Evolutionary conservation across 306 rosid species (phyloP), one percentile per base, ranked within the genome.

Genomic region (Begonia masoniana): DNA sequence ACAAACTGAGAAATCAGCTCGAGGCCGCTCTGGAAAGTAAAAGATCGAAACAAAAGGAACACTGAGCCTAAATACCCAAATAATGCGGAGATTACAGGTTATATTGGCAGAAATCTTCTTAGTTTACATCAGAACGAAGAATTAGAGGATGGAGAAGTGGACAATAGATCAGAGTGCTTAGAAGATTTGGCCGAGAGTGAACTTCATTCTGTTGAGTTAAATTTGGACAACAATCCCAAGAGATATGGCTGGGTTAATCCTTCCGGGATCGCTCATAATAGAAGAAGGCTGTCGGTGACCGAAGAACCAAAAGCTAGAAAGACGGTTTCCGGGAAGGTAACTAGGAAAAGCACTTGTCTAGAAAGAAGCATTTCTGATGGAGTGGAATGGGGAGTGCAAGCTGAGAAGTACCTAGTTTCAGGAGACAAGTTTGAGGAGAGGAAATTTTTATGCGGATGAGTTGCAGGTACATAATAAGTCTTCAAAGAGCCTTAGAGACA

Each of bases 291-390:
- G 56, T 61, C 82, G 43, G 47, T 69, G 15, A 81, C 73, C 47
- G 94, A 82, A 66, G 74, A 73, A 63, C 49, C 57, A 52, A 78
- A 68, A 63, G 88, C 76, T 47, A 71, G 93, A 68, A 83, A 70
- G 58, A 83, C 95, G 65, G 64, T 74, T 42, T 81, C 99, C 1
- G 85, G 83, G 31, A 92, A 63, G 68, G 81, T 62, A 64, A 63
- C 95, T 2, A 81, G 93, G 64, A 77, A 62, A 73, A 81, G 80
- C 84, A 81, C 81, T 51, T 86, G 88, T 47, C 69, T 91, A 57
- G 96, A 83, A 58, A 86, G 99, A 68, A 91, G 99, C 71, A 64
- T 79, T 48, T 92, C 99, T 24, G 95, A 92, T 60, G 95, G 88
- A 70, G 65, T 86, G 21, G 99, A 91, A 62, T 75, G 84, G 78